Evolutionary conservation across 1,139 yeast genomes (phyloP).

Genomic region (Saccharomyces hybrid): DNA sequence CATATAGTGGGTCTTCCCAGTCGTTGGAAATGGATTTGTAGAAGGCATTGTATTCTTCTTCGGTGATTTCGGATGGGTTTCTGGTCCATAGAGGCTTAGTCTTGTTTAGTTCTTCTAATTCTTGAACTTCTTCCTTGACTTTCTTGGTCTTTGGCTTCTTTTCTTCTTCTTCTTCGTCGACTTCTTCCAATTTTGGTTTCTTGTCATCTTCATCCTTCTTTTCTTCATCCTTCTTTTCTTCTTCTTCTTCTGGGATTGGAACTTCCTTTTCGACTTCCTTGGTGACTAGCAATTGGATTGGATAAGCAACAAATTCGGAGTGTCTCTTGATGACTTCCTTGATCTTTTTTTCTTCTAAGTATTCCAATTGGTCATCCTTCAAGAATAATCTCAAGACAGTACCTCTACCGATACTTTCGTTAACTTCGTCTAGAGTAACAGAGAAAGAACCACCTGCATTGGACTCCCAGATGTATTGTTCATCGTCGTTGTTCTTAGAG

Average conservation of each 20-base stretch:
- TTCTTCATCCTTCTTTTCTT: constrained; percentile 46
- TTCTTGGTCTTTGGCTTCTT: constrained; percentile 66
- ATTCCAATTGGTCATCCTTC: constrained; percentile 98
- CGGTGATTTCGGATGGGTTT: constrained; percentile 94
- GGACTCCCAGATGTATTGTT: constrained; percentile 99
- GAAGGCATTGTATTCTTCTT: constrained; percentile 98
- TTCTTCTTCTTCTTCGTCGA: constrained; percentile 52
- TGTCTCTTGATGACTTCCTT: constrained; percentile 99
- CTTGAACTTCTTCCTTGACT: constrained; percentile 79
- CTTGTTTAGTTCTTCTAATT: constrained; percentile 96
- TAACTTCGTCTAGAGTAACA: constrained; percentile 79
- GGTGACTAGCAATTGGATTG: constrained; percentile 96
- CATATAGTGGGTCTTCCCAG: constrained; percentile 99
- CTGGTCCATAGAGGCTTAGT: constrained; percentile 99
- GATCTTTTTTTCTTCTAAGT: constrained; percentile 98
- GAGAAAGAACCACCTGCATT: constrained; percentile 99
- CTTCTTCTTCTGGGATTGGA: constrained; percentile 63
- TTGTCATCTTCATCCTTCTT: constrained; percentile 54
- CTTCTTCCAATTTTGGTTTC: constrained; percentile 68
- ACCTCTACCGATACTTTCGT: constrained; percentile 92
- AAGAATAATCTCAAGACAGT: constrained; percentile 88
- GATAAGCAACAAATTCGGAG: constrained; percentile 98
- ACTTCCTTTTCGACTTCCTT: constrained; percentile 97
- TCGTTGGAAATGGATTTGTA: constrained; percentile 98
- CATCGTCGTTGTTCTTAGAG: constrained; percentile 97